Evolutionary conservation across 2,329 filamentous ascomycete genomes (phyloP).

Genomic region (Orbilia javanica): DNA sequence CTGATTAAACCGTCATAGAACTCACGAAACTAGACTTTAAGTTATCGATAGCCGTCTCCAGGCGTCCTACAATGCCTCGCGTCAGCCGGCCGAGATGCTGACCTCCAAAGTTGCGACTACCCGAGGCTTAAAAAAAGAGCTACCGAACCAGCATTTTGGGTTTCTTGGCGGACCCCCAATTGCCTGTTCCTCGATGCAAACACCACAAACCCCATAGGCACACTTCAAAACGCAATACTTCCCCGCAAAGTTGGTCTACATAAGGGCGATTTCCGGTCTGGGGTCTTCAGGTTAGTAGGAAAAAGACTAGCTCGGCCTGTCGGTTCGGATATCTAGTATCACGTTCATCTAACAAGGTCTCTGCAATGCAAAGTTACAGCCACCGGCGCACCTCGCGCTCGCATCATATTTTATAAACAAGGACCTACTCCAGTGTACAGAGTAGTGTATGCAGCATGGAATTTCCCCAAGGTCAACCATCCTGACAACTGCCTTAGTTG

Average conservation of each 20-base stretch:
- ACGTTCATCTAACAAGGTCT: not conserved
- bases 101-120: constrained; percentile 21
- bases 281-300: not conserved
- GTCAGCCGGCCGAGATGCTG: constrained; percentile 44
- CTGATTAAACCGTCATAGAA: constrained; percentile 13
- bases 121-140: constrained; percentile 49
- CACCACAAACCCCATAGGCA: not conserved
- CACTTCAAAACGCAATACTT: not conserved
- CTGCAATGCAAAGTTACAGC: not conserved
- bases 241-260: not conserved
- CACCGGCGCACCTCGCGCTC: too few relatives aligned
- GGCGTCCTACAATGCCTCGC: not conserved
- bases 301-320: constrained; percentile 7
- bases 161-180: not conserved
- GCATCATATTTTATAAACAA: too few relatives aligned
- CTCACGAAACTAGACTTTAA: constrained; percentile 7
- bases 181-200: not conserved
- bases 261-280: not conserved
- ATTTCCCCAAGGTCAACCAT: too few relatives aligned
- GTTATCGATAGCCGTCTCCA: constrained; percentile 11
- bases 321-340: constrained; percentile 20
- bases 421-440: not conserved
- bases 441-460: too few relatives aligned
- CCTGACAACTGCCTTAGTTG: too few relatives aligned
- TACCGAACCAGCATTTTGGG: constrained; percentile 27